These are phyloP conservation scores for Nakazawaea molendinolei DNA, from an alignment of 805 yeast species.

Conservation along the genomic window DNA sequence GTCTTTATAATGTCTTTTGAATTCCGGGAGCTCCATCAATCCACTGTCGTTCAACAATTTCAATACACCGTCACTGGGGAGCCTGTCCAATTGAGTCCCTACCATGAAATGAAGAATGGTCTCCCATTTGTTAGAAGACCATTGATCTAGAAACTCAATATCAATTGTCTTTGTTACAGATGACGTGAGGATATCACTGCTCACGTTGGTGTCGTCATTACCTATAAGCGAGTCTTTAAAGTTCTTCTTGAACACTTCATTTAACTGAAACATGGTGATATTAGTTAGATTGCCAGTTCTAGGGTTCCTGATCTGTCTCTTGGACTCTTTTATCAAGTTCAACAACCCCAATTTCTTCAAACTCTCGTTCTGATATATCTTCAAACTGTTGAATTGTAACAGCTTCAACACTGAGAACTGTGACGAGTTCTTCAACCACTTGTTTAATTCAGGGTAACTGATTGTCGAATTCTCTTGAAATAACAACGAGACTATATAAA, in stretches of 20 bases:
- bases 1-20: slow-evolving; percentile 19
- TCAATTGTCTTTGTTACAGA: slow-evolving; percentile 33
- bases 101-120: slow-evolving; percentile 95
- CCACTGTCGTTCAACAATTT: slow-evolving; percentile 73
- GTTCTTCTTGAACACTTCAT: slow-evolving; percentile 67
- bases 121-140: slow-evolving; percentile 91
- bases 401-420: slow-evolving; percentile 5
- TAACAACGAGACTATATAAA: slow-evolving; percentile 79
- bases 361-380: slow-evolving; percentile 65
- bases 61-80: slow-evolving; percentile 80
- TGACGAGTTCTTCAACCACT: slow-evolving; percentile 53
- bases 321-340: slow-evolving; percentile 63
- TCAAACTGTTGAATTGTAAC: slow-evolving; percentile 22
- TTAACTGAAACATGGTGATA: slow-evolving; percentile 39
- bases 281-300: slow-evolving; percentile 25
- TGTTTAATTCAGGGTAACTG: slow-evolving; percentile 57
- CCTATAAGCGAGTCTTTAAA: slow-evolving; percentile 85
- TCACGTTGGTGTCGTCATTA: slow-evolving; percentile 68
- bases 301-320: slow-evolving; percentile 26
- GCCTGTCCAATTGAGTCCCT: slow-evolving; percentile 67
- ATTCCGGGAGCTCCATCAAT: slow-evolving; percentile 62
- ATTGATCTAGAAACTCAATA: slow-evolving; percentile 62
- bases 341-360: slow-evolving; percentile 68
- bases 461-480: slow-evolving; percentile 67
- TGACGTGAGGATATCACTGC: neutral